Base-by-base conservation (phyloP, 805 yeast genomes). In the Candida michaelii region DNA sequence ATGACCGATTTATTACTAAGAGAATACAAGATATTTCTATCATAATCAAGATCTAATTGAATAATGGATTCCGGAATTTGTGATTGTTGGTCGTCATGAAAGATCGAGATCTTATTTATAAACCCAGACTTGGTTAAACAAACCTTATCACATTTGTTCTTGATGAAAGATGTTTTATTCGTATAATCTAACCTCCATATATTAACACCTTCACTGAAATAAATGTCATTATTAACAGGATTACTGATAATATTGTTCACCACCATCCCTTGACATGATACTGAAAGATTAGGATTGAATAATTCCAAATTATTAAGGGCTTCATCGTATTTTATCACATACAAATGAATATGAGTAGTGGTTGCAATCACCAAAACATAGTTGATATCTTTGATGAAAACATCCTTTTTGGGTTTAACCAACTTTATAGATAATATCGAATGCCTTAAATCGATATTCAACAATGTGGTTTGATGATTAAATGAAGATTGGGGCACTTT, bases 111-210 rank as follows among this genome's bases (percentile, higher is more conserved):
- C 53, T 62, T 12, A 33, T 42, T 42, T 11, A 44, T 43, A 30
- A 70, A 55, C 72, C 82, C 50, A 78, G 78, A 63, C 79, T 81
- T 33, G 10, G 97, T 89, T 42, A 87, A 73, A 59, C 97, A 89
- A 30, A 83, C 80, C 60, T 89, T 89, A 52, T 80, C 80, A 56
- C 95, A 86, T 53, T 83, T 85, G 55, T 86, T 83, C 48, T 82
- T 80, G 59, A 89, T 89, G 87, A 96, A 91, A 42, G 87, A 83
- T 36, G 89, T 93, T 18, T 85, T 77, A 50, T 83, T 85, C 5
- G 90, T 77, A 59, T 93, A 93, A 45, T 80, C 82, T 42, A 93
- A 69, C 57, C 88, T 91, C 96, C 97, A 93, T 32, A 93, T 73
- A 52, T 90, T 81, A 27, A 73, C 65, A 1, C 89, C 91, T 50